A percentile compares a stretch with the other conserved stretches of the same genome.
Conservation (phyloP, 2,329 filamentous ascomycete genomes). For the Ceratocystis alfenasii region DNA sequence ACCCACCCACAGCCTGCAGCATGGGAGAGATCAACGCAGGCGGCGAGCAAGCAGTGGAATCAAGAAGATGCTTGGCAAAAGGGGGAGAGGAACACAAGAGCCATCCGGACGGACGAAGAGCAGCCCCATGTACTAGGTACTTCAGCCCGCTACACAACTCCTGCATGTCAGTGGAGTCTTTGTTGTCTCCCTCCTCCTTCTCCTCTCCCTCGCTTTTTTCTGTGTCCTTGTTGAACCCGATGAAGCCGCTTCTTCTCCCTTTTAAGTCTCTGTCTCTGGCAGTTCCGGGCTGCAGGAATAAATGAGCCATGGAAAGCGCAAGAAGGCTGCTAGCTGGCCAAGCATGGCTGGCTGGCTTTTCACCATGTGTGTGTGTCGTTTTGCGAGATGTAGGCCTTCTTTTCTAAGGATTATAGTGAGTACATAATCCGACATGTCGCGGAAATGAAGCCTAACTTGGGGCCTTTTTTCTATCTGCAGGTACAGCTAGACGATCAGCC, state of each 20-base stretch:
- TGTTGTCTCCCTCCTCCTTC: neutral
- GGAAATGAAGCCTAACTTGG: neutral
- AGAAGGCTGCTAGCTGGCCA: too few species aligned
- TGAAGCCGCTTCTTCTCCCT: neutral
- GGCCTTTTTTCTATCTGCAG: neutral
- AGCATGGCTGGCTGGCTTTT: too few species aligned
- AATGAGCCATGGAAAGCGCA: too few species aligned
- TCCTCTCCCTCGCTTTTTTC: neutral
- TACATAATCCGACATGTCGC: neutral
- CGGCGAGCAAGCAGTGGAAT: too few species aligned
- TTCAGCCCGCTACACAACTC: neutral
- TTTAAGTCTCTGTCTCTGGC: neutral
- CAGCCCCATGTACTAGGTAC: neutral
- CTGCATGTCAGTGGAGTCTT: neutral
- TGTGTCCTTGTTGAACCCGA: neutral
- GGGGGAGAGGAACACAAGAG: neutral
- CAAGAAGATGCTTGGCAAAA: neutral
- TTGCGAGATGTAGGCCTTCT: too few species aligned
- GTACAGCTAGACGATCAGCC: neutral
- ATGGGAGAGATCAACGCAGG: too few species aligned
- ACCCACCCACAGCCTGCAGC: too few species aligned
- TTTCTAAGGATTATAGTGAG: neutral
- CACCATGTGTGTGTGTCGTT: too few species aligned
- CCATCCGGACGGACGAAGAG: too few species aligned
- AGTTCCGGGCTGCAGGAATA: too few species aligned